Conservation (phyloP, 164 flowering plant species). For the Magnolia kwangsiensis region DNA sequence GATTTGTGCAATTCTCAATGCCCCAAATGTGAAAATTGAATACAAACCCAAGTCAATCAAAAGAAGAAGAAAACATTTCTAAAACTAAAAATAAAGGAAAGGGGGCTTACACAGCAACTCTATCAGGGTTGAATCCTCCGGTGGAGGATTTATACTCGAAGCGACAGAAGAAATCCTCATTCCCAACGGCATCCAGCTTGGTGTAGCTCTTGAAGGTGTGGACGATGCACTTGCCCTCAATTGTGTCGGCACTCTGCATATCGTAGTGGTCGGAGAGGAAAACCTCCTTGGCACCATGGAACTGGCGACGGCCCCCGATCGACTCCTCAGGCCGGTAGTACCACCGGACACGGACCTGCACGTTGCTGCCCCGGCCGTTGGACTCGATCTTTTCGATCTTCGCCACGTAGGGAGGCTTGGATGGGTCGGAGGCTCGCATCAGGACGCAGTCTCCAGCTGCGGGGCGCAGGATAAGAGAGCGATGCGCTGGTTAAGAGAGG, state of each 20-base stretch:
- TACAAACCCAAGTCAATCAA: too few relatives aligned
- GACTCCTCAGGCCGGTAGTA: slow-evolving; percentile 70
- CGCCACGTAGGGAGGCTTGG: slow-evolving; percentile 58
- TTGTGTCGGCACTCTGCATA: slow-evolving; percentile 62
- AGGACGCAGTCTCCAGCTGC: slow-evolving; percentile 61
- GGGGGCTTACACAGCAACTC: slow-evolving; percentile 54
- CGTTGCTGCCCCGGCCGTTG: slow-evolving; percentile 35
- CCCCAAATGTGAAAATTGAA: too few relatives aligned
- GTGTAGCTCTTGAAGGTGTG: slow-evolving; percentile 60
- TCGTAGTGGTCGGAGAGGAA: slow-evolving; percentile 62
- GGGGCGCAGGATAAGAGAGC: not conserved
- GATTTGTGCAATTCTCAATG: not conserved
- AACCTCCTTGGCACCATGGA: slow-evolving; percentile 62
- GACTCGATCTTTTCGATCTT: slow-evolving; percentile 57
- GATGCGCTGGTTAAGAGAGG: not conserved
- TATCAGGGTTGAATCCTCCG: slow-evolving; percentile 56
- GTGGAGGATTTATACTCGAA: slow-evolving; percentile 66
- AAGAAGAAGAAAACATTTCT: not conserved
- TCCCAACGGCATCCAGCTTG: slow-evolving; percentile 54
- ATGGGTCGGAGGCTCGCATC: slow-evolving; percentile 53
- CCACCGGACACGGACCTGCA: slow-evolving; percentile 59
- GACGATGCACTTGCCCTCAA: slow-evolving; percentile 61
- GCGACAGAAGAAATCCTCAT: slow-evolving; percentile 59
- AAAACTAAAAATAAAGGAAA: not conserved
- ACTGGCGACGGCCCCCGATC: slow-evolving; percentile 57